Percentiles rank a stretch among this genome's conserved stretches.
Evolutionary conservation across 139 green algal genomes (phyloP).

Genomic region (Zygnema cylindricum): DNA sequence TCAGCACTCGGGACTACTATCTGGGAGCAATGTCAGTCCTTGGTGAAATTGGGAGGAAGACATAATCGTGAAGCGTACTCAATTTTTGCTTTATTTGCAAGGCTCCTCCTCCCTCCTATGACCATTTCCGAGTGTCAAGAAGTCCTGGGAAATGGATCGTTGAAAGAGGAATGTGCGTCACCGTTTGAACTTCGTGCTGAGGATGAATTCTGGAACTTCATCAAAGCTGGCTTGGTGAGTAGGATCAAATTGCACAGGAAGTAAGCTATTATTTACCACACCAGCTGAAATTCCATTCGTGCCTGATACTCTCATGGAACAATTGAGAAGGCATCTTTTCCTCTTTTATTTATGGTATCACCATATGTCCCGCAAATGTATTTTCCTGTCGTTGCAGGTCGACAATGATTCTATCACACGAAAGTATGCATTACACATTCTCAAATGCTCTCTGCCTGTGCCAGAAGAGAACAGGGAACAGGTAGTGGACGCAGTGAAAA

Average conservation of each 20-base stretch:
- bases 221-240: background rate
- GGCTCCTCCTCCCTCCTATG: background rate
- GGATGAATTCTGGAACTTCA: background rate
- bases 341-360: no score
- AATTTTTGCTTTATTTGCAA: background rate
- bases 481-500: no score
- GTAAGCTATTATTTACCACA: no score
- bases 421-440: background rate
- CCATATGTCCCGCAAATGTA: slow-evolving; percentile 3
- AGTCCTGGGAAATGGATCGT: background rate
- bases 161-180: background rate
- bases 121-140: no score
- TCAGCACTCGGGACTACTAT: background rate
- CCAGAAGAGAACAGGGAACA: no score
- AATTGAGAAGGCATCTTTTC: no score
- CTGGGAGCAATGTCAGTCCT: background rate
- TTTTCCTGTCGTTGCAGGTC: background rate
- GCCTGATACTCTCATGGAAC: no score
- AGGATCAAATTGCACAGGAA: no score
- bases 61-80: background rate
- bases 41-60: background rate
- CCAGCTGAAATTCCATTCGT: no score
- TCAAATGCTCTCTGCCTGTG: background rate
- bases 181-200: background rate
- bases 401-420: slow-evolving; percentile 8